These are phyloP conservation scores for Saccharomyces pastorianus DNA, from an alignment of 1,139 yeast species.

Conservation along the genomic window DNA sequence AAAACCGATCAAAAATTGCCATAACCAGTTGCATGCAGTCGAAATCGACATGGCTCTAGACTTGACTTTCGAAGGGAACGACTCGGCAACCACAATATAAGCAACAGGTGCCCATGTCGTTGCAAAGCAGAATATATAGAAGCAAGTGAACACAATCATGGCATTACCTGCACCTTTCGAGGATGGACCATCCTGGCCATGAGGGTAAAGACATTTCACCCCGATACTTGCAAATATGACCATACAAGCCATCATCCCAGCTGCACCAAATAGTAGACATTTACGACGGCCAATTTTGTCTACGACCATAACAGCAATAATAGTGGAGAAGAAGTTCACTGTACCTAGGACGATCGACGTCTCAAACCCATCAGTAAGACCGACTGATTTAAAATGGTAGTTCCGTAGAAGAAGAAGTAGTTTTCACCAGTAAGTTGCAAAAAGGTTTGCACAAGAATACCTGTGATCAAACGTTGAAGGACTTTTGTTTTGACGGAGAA, in stretches of 20 bases:
- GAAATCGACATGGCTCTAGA: constrained; percentile 68
- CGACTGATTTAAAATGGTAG: not conserved
- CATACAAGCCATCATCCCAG: not conserved
- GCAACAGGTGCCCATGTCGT: constrained; percentile 15
- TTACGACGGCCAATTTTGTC: not conserved
- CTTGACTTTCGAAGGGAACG: constrained; percentile 56
- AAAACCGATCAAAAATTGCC: constrained; percentile 66
- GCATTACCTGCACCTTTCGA: constrained; percentile 41
- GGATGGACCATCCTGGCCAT: not conserved
- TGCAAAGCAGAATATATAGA: constrained; percentile 69
- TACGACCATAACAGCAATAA: not conserved
- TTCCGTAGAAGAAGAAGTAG: no score
- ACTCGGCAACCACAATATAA: constrained; percentile 34
- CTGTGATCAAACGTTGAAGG: not conserved
- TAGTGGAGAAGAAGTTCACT: not conserved
- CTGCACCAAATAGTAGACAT: not conserved
- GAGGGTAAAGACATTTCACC: not conserved
- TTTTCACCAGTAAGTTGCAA: not conserved
- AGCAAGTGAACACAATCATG: constrained; percentile 65
- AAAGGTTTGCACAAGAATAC: not conserved
- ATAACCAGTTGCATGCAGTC: constrained; percentile 59
- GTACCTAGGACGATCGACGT: not conserved
- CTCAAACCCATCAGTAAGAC: not conserved
- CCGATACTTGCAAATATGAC: not conserved
- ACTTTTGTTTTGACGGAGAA: not conserved